Evolutionary conservation across 2,329 filamentous ascomycete species (phyloP).

Genomic region (Ophiostoma novo-ulmi): DNA sequence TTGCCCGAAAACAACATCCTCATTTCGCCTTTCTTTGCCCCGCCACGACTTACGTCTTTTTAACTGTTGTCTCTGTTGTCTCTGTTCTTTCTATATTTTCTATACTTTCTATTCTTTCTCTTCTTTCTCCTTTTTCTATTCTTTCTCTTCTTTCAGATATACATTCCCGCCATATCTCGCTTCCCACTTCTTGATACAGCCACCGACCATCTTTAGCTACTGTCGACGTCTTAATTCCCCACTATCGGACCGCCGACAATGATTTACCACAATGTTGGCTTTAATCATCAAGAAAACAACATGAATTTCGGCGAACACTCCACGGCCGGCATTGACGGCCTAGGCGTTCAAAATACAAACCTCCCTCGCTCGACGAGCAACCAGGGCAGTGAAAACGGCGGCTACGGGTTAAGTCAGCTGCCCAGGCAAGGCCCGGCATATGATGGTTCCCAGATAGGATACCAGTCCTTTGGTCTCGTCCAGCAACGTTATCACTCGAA

Average conservation of each 20-base stretch:
- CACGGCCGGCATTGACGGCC: neutral
- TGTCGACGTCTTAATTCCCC: neutral
- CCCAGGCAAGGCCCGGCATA: neutral
- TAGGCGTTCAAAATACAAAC: neutral
- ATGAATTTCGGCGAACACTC: neutral
- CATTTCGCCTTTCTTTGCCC: neutral
- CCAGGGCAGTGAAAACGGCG: neutral
- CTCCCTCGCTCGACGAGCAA: neutral
- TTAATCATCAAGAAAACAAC: neutral
- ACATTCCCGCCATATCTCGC: neutral
- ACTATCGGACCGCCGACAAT: neutral
- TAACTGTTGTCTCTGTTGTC: too few relatives aligned
- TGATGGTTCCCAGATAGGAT: neutral
- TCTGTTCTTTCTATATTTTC: neutral
- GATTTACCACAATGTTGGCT: neutral
- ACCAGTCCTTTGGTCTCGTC: neutral
- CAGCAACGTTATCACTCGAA: neutral
- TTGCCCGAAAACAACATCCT: neutral
- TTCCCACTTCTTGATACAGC: neutral
- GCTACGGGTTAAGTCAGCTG: neutral
- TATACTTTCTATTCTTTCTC: neutral
- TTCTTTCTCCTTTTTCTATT: neutral
- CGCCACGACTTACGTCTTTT: neutral
- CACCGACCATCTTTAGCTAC: neutral
- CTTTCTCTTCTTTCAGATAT: neutral